Evolutionary conservation across 352 stramenopile genomes (phyloP).

Genomic region (Thraustochytrium sp.): DNA sequence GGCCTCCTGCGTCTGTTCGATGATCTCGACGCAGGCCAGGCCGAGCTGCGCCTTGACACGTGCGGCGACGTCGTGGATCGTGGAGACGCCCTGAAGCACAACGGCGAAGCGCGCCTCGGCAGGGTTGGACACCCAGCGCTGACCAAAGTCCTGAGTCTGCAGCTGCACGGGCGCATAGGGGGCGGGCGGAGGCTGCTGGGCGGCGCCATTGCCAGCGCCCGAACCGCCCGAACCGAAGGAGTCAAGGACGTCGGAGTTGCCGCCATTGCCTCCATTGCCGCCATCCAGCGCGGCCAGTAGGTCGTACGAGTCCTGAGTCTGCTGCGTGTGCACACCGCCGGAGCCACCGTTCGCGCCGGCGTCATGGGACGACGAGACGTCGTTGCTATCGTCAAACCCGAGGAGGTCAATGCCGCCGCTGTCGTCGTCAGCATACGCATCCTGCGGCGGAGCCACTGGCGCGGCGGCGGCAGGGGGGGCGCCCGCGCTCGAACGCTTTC

Average conservation of each 20-base stretch:
- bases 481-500: background rate
- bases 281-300: background rate
- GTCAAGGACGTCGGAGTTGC: background rate
- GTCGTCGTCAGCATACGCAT: background rate
- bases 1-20: slow-evolving; percentile 15
- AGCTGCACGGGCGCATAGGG: background rate
- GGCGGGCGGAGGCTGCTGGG: background rate
- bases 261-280: background rate
- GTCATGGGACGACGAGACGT: no score
- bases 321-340: no score
- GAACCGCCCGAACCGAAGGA: background rate
- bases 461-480: background rate
- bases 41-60: background rate
- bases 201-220: background rate
- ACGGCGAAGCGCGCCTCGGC: background rate
- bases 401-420: background rate
- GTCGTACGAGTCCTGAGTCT: background rate
- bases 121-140: slow-evolving; percentile 19
- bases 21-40: background rate
- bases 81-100: background rate
- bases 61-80: background rate
- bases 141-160: slow-evolving; percentile 33
- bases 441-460: background rate
- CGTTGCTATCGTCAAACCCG: background rate
- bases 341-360: no score